A percentile compares a stretch with the other conserved stretches of the same genome.
These are phyloP conservation scores for Calonectria pseudoreteaudii DNA, from an alignment of 2,329 filamentous ascomycete species.

Conservation along the genomic window DNA sequence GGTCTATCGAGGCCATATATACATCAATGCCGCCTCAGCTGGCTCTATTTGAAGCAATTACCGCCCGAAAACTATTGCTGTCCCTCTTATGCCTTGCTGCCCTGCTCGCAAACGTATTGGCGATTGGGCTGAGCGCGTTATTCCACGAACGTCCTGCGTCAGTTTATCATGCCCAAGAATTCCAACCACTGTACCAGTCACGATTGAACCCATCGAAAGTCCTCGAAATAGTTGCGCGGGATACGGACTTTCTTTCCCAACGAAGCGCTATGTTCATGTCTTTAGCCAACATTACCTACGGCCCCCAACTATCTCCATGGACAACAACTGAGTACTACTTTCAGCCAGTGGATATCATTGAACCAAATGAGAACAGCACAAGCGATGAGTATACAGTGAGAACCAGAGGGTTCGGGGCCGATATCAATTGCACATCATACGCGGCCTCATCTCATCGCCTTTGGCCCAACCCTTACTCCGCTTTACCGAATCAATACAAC, in stretches of 20 bases:
- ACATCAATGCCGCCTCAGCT: constrained; percentile 16
- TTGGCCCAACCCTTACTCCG: neutral
- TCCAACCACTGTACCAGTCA: neutral
- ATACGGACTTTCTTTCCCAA: neutral
- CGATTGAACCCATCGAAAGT: neutral
- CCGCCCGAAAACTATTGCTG: neutral
- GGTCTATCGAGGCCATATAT: neutral
- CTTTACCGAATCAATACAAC: neutral
- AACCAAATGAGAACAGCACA: neutral
- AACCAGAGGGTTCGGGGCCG: neutral
- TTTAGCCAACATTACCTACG: neutral
- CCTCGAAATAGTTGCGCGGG: neutral
- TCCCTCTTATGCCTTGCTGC: neutral
- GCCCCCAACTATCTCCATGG: neutral
- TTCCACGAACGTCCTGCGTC: neutral
- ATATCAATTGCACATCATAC: constrained; percentile 10
- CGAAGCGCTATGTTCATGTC: neutral
- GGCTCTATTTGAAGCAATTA: neutral
- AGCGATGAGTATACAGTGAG: neutral
- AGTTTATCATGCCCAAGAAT: neutral
- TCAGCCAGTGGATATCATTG: neutral
- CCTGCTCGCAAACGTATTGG: constrained; percentile 5
- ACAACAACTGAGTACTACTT: constrained; percentile 6
- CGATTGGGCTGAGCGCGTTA: constrained; percentile 10
- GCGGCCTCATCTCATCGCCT: neutral